phyloP scores from a whole-genome alignment of 2,329 filamentous ascomycete species.

The Talaromyces sp. region DNA sequence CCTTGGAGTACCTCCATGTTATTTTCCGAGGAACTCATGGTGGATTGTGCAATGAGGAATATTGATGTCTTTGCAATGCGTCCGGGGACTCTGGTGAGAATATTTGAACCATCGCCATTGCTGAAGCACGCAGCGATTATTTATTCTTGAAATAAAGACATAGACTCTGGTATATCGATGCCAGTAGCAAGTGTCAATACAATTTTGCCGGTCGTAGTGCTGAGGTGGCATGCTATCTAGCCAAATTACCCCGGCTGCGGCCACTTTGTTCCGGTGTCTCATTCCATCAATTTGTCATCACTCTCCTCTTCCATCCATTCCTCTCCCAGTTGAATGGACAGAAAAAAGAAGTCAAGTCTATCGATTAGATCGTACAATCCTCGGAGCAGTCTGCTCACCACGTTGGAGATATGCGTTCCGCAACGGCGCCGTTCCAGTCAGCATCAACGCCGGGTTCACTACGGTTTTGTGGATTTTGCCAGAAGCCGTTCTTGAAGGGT shows the following conservation, averaged over 20 bases:
- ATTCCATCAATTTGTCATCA: not conserved
- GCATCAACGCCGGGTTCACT: not conserved
- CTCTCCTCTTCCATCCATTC: not conserved
- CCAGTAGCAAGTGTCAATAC: not conserved
- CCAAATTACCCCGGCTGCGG: not conserved
- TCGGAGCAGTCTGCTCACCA: not conserved
- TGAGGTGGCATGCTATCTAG: not conserved
- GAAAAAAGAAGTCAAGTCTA: not conserved
- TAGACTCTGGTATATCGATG: not conserved
- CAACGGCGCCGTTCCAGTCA: not conserved
- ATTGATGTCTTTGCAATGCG: not conserved
- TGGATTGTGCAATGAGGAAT: not conserved
- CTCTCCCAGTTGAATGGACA: not conserved
- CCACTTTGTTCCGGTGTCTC: not conserved
- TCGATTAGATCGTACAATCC: no score
- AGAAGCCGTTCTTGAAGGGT: constrained; percentile 15
- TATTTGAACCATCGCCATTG: not conserved
- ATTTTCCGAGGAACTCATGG: not conserved
- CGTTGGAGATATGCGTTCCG: not conserved
- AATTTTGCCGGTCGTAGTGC: not conserved
- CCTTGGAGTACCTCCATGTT: not conserved
- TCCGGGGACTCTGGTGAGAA: not conserved
- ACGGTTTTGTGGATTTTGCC: constrained; percentile 9
- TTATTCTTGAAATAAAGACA: not conserved
- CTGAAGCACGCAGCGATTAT: not conserved